Evolutionary conservation across 257 asterid genomes (phyloP).

Genomic region (Jacaranda mimosifolia): DNA sequence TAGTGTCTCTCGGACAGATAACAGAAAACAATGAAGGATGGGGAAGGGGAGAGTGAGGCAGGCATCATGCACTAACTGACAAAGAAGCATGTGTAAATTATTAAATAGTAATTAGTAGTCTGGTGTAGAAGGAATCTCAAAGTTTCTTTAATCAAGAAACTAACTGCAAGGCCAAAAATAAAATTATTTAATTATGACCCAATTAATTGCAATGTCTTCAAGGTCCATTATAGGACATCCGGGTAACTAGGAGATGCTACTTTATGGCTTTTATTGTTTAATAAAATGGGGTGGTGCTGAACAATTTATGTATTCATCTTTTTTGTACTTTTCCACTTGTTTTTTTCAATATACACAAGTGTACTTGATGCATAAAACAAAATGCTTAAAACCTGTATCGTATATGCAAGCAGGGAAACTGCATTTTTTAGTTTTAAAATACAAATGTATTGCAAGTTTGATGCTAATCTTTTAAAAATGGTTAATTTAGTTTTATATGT

Average conservation of each 20-base stretch:
- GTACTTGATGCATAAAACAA: background rate
- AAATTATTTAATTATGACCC: constrained; percentile 35
- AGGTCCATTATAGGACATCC: constrained; percentile 51
- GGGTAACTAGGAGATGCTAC: constrained; percentile 50
- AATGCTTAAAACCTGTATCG: background rate
- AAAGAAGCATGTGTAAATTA: constrained; percentile 55
- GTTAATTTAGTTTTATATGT: too few species aligned
- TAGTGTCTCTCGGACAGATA: constrained; percentile 5
- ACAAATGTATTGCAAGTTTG: background rate
- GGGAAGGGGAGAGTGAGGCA: too few species aligned
- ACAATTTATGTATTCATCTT: constrained; percentile 6
- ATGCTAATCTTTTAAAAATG: too few species aligned
- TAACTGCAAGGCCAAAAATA: constrained; percentile 30
- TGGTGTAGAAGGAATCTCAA: constrained; percentile 51
- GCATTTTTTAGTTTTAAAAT: too few species aligned
- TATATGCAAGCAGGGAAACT: background rate
- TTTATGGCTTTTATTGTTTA: constrained; percentile 16
- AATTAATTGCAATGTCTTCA: constrained; percentile 50
- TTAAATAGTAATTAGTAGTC: constrained; percentile 35
- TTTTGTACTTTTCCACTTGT: constrained; percentile 13
- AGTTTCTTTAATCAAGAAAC: constrained; percentile 36
- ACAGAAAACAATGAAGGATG: constrained; percentile 40
- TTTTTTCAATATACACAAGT: background rate
- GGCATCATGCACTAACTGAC: constrained; percentile 56
- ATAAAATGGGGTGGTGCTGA: background rate